Percentiles rank a stretch among this genome's conserved stretches.
These are phyloP conservation scores for Gossypium gossypioides DNA, from an alignment of 441 rosid genomes.

Conservation along the genomic window DNA sequence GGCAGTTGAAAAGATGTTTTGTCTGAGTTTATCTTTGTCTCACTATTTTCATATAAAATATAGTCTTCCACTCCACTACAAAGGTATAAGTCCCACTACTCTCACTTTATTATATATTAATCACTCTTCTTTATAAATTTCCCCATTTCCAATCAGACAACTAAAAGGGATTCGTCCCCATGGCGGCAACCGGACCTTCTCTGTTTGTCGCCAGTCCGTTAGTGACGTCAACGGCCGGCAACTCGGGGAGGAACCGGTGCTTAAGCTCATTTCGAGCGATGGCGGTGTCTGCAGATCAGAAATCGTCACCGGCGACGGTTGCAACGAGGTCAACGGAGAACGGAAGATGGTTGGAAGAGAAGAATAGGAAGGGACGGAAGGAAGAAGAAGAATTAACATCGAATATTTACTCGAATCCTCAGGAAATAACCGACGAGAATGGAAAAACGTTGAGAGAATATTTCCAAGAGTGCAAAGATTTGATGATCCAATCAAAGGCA, in stretches of 20 bases:
- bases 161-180: neutral
- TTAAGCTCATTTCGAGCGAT: neutral
- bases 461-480: slow-evolving; percentile 17
- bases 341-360: neutral
- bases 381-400: slow-evolving; percentile 32
- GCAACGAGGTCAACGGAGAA: neutral
- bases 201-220: neutral
- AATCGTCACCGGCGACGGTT: neutral
- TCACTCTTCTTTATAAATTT: neutral
- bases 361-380: neutral
- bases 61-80: neutral
- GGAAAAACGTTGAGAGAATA: slow-evolving; percentile 18
- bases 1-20: neutral
- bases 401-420: slow-evolving; percentile 1
- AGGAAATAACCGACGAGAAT: slow-evolving; percentile 11
- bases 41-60: neutral
- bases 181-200: slow-evolving; percentile 11
- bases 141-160: neutral
- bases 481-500: slow-evolving; percentile 21
- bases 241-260: neutral
- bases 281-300: neutral
- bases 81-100: neutral
- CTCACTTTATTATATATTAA: neutral
- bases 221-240: neutral
- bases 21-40: neutral